Conservation (phyloP, 305 asterid species). For the Solanum hybrid region DNA sequence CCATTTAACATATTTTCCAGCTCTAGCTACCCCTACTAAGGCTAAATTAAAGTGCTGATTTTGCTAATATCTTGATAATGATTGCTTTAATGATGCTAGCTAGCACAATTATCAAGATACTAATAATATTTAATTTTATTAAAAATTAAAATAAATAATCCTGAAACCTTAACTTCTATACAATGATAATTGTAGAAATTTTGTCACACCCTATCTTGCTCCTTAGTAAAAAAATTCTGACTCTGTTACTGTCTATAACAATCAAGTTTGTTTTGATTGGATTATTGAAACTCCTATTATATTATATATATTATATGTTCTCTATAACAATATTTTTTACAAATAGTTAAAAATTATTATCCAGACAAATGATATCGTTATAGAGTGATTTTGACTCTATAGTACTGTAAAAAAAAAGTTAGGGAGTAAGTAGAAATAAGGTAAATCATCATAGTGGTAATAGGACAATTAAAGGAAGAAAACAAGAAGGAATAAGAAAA, state of each 20-base stretch:
- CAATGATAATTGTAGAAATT: not conserved
- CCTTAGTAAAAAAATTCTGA: not conserved
- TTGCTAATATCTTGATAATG: conserved; percentile 40
- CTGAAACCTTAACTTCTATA: not conserved
- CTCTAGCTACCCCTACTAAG: conserved; percentile 22
- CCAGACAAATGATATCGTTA: not conserved
- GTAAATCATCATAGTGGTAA: conserved; percentile 25
- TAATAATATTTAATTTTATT: not conserved
- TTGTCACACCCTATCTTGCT: not conserved
- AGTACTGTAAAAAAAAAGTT: not conserved
- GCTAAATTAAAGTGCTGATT: conserved; percentile 16
- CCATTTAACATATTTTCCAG: not conserved
- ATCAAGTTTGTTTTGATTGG: not conserved
- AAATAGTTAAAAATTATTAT: not conserved
- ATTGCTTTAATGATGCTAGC: conserved; percentile 38
- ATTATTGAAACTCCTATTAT: not conserved
- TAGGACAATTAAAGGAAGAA: conserved; percentile 58
- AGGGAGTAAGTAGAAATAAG: not conserved
- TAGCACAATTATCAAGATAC: conserved; percentile 17
- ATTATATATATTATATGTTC: not conserved
- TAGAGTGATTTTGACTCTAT: not conserved
- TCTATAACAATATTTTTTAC: not conserved
- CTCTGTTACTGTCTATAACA: rapidly evolving
- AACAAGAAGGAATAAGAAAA: conserved; percentile 37
- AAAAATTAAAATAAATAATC: not conserved